Conservation (phyloP, 805 yeast genomes). For the Kuraishia molischiana region DNA sequence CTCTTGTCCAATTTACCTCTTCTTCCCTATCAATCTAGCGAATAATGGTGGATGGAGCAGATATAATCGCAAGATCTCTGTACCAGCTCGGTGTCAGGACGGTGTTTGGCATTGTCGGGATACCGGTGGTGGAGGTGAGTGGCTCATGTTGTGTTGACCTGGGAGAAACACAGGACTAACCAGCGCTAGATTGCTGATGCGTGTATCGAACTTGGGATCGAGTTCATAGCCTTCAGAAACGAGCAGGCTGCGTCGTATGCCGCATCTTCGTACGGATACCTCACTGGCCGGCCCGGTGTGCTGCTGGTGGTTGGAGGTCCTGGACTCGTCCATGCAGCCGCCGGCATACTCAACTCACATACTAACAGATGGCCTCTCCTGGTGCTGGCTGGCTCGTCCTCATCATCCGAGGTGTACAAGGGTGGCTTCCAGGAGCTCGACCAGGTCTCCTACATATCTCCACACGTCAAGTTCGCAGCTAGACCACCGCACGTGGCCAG, state of each 20-base stretch:
- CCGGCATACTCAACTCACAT: conserved; percentile 57
- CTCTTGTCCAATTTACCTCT: background rate
- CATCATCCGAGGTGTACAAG: conserved; percentile 33
- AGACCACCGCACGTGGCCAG: conserved; percentile 20
- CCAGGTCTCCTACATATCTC: conserved; percentile 40
- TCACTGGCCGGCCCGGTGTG: conserved; percentile 59
- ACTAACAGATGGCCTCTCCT: conserved; percentile 58
- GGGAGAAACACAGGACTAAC: background rate
- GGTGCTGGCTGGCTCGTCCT: conserved; percentile 55
- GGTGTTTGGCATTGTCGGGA: conserved; percentile 67
- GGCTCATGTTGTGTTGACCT: background rate
- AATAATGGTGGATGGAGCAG: conserved; percentile 25
- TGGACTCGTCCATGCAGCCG: conserved; percentile 56
- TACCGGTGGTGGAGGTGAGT: conserved; percentile 56
- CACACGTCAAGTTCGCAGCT: conserved; percentile 42
- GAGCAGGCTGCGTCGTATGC: conserved; percentile 74
- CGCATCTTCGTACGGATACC: conserved; percentile 60
- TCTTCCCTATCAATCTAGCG: too few relatives aligned
- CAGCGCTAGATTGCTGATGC: conserved; percentile 40
- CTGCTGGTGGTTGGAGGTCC: conserved; percentile 70
- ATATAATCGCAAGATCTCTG: conserved; percentile 37
- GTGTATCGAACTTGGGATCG: conserved; percentile 39
- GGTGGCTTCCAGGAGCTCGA: conserved; percentile 71
- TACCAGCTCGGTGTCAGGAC: conserved; percentile 39
- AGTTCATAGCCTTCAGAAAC: conserved; percentile 53